A percentile compares a stretch with the other conserved stretches of the same genome.
phyloP scores from a whole-genome alignment of 495 filamentous ascomycete species.

The Neurospora sp. region DNA sequence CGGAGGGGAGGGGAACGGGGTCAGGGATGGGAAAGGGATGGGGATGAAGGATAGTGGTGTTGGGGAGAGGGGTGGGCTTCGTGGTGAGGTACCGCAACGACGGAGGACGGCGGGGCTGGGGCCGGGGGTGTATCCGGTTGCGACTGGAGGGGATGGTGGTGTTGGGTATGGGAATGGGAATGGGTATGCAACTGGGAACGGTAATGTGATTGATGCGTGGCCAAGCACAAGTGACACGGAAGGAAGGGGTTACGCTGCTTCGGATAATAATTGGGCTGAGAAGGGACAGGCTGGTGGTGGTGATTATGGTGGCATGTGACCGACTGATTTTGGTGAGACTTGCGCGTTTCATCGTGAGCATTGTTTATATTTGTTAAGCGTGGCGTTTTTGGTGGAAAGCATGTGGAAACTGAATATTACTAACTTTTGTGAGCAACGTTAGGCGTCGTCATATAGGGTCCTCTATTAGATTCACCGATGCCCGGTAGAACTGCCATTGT shows the following conservation, averaged over 20 bases:
- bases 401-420: neutral
- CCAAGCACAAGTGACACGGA: neutral
- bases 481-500: neutral
- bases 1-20: neutral
- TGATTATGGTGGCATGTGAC: neutral
- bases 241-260: neutral
- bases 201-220: neutral
- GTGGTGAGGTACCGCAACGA: neutral
- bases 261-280: neutral
- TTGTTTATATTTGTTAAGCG: neutral
- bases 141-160: neutral
- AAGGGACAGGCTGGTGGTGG: neutral
- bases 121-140: neutral
- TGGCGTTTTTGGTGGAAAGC: neutral
- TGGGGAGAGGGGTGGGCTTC: no score
- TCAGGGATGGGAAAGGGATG: neutral
- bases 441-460: neutral
- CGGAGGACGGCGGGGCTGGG: neutral
- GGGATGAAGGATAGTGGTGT: neutral
- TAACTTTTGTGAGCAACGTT: neutral
- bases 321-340: neutral
- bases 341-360: neutral
- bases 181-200: neutral
- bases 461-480: neutral
- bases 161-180: neutral